Conservation (phyloP, 1,284 basidiomycete species). For the Trametes pubescens region DNA sequence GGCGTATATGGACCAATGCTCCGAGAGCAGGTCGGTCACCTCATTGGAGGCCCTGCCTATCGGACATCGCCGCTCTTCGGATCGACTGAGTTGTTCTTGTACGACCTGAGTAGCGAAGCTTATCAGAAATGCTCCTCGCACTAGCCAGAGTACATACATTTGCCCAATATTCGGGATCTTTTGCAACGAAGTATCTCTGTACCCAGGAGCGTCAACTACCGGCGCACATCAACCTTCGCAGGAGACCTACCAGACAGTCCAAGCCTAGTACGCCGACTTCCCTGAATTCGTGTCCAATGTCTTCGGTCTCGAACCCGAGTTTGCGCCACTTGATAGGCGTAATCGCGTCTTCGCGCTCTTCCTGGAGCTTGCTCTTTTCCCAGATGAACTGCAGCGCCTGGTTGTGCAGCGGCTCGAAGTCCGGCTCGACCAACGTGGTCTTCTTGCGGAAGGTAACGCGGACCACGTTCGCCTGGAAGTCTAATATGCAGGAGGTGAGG, state of each 20-base stretch:
- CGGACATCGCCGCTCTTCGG: slow-evolving; percentile 83
- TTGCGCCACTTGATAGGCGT: slow-evolving; percentile 76
- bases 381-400: slow-evolving; percentile 78
- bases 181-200: slow-evolving; percentile 50
- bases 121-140: slow-evolving; percentile 1
- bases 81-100: slow-evolving; percentile 85
- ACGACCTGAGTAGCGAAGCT: slow-evolving; percentile 61
- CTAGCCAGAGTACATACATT: slow-evolving; percentile 59
- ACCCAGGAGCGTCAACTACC: slow-evolving; percentile 42
- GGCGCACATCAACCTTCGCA: neutral
- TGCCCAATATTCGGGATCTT: slow-evolving; percentile 82
- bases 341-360: slow-evolving; percentile 58
- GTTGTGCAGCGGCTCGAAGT: slow-evolving; percentile 66
- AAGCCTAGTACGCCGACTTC: slow-evolving; percentile 88
- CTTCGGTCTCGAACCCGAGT: slow-evolving; percentile 83
- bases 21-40: slow-evolving; percentile 87
- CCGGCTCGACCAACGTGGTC: slow-evolving; percentile 78
- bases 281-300: slow-evolving; percentile 82
- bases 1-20: slow-evolving; percentile 86
- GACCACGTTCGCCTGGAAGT: slow-evolving; percentile 91
- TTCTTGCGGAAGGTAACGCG: slow-evolving; percentile 86
- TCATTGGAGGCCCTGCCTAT: slow-evolving; percentile 89
- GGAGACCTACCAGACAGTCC: slow-evolving; percentile 76
- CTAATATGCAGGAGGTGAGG: slow-evolving; percentile 85
- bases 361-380: slow-evolving; percentile 64